Percentiles rank a stretch among this genome's conserved stretches.
Evolutionary conservation across 2,329 filamentous ascomycete genomes (phyloP).

Genomic region (Penicillium sp.): DNA sequence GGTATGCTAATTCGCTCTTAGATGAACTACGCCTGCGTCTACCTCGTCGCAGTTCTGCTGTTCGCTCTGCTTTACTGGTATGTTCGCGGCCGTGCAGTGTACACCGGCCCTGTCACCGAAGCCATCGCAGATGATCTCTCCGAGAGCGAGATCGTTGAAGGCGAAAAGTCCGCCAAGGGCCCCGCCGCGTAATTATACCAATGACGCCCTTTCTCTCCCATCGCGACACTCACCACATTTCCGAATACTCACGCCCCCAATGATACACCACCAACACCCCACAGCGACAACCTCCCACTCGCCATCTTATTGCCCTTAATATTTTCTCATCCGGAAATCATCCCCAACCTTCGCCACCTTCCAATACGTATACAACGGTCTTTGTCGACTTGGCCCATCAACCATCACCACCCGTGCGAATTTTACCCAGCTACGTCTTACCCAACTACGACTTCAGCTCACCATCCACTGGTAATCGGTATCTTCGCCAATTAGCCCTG

Average conservation of each 20-base stretch:
- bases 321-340: background rate
- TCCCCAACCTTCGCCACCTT: background rate
- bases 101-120: constrained; percentile 50
- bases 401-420: background rate
- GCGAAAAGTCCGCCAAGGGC: constrained; percentile 7
- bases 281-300: background rate
- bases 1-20: constrained; percentile 19
- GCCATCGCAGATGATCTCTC: constrained; percentile 23
- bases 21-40: constrained; percentile 61
- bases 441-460: background rate
- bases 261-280: background rate
- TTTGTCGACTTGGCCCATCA: background rate
- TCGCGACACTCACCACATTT: background rate
- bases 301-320: background rate
- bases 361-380: background rate
- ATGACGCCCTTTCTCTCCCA: background rate
- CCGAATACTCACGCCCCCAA: background rate
- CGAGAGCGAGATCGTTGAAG: constrained; percentile 12
- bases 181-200: constrained; percentile 1
- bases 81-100: constrained; percentile 48
- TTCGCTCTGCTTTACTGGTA: constrained; percentile 52
- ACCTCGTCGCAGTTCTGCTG: constrained; percentile 50
- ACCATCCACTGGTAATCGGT: background rate
- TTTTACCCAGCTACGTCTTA: background rate
- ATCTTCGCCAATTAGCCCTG: background rate